Percentiles rank a stretch among this genome's conserved stretches.
These are phyloP conservation scores for Lantana camara DNA, from an alignment of 257 asterid species.

Conservation along the genomic window DNA sequence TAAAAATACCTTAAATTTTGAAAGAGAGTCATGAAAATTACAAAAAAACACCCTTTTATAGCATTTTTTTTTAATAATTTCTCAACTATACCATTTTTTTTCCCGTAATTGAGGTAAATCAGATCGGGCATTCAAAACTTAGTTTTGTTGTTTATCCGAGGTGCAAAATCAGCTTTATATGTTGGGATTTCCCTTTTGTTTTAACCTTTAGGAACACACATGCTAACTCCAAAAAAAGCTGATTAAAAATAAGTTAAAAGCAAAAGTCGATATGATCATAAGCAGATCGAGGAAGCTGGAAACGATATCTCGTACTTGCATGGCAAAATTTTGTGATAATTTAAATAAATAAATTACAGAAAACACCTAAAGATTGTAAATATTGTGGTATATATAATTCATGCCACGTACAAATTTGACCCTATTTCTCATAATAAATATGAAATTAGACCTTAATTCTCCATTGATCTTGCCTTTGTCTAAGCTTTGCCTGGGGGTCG, in stretches of 20 bases:
- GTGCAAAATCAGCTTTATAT: slow-evolving; percentile 50
- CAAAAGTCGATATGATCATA: background rate
- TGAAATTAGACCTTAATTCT: slow-evolving; percentile 19
- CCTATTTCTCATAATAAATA: slow-evolving; percentile 38
- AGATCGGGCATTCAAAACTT: slow-evolving; percentile 30
- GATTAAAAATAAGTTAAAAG: background rate
- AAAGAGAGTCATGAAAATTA: too few relatives aligned
- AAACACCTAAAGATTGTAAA: background rate
- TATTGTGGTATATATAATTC: slow-evolving; percentile 3
- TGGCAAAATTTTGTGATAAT: background rate
- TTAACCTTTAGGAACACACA: slow-evolving; percentile 49
- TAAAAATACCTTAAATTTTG: too few relatives aligned
- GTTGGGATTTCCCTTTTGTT: slow-evolving; percentile 50
- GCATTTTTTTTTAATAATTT: too few relatives aligned
- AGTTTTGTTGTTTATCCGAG: slow-evolving; percentile 35
- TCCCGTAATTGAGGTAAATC: slow-evolving; percentile 10
- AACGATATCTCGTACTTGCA: too few relatives aligned
- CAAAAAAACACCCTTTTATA: too few relatives aligned
- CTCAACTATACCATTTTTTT: too few relatives aligned
- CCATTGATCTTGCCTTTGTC: slow-evolving; percentile 27
- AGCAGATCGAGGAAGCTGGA: too few relatives aligned
- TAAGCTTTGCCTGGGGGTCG: slow-evolving; percentile 72
- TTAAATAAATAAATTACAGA: background rate
- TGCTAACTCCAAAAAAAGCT: slow-evolving; percentile 30
- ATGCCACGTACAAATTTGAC: background rate